These are phyloP conservation scores for Tylopilus sp. DNA, from an alignment of 1,284 basidiomycete genomes.

Conservation along the genomic window DNA sequence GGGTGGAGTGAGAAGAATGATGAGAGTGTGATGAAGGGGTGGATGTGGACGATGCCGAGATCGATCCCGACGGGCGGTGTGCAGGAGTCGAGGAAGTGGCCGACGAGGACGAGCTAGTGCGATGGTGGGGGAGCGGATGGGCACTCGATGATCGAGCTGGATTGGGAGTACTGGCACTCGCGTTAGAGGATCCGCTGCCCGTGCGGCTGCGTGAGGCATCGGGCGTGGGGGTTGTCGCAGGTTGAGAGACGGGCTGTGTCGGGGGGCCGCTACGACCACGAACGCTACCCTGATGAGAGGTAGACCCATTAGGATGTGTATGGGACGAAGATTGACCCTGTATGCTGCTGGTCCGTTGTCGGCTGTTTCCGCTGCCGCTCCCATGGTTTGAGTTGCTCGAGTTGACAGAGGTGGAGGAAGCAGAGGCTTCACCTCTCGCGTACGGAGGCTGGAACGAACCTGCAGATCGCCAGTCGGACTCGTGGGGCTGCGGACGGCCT, in stretches of 20 bases:
- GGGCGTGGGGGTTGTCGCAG: conserved; percentile 14
- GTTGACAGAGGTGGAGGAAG: conserved; percentile 69
- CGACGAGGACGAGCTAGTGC: conserved; percentile 47
- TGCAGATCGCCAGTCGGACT: conserved; percentile 48
- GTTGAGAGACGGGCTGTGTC: conserved; percentile 21
- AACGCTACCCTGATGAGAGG: conserved; percentile 34
- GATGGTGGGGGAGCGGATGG: conserved; percentile 40
- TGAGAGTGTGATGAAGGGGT: conserved; percentile 36
- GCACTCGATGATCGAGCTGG: conserved; percentile 32
- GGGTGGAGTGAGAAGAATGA: conserved; percentile 34
- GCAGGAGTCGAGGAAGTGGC: conserved; percentile 20
- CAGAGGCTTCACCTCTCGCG: conserved; percentile 69
- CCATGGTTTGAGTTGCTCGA: conserved; percentile 51
- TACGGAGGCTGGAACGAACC: conserved; percentile 58
- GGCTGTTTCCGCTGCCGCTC: conserved; percentile 23
- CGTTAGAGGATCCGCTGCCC: conserved; percentile 39
- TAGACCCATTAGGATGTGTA: conserved; percentile 36
- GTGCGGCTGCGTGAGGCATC: conserved; percentile 38
- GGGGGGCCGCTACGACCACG: conserved; percentile 33
- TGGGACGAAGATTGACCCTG: conserved; percentile 41
- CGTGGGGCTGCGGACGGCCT: conserved; percentile 26
- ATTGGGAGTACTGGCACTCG: conserved; percentile 29
- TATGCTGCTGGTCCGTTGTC: conserved; percentile 63
- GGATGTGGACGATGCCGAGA: conserved; percentile 37
- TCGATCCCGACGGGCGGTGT: conserved; percentile 34